Base-by-base conservation (phyloP, 805 yeast genomes). In the Wickerhamomyces pijperi region DNA sequence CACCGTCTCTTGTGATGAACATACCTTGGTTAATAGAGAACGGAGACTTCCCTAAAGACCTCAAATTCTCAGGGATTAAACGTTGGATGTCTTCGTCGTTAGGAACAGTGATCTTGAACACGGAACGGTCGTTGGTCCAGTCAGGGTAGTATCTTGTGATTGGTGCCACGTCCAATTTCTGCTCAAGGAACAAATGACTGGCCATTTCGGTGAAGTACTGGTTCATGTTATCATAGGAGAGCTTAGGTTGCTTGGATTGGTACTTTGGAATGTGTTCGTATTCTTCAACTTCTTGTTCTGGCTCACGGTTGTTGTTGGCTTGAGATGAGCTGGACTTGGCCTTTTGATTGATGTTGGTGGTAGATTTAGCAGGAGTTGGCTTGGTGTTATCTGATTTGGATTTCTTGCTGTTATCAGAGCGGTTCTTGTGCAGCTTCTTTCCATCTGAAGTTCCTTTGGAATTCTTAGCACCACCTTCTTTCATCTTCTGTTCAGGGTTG, bases 101-200 rank as follows among this genome's bases (percentile, higher is more conserved):
- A 21, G 61, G 60, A n/a, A 74, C 58, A 3, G 55, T 59, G 16
- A 70, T 54, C 40, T 68, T 66, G 46, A 66, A 65, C 42, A 64
- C 60, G 28, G 57, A 59, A 33, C 61, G 54, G 40, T 64, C 64
- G 42, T 62, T 64, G 38, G 67, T 73, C 79, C 80, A 77, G 40
- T 70, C 70, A 34, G 78, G 60, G 8, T 64, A 57, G 46, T 76
- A 67, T 38, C 72, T 70, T 0, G 67, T 60, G 31, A 68, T 56
- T 37, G 73, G 67, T 8, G 66, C 64, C 15, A 64, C 61, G 20
- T 67, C 71, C 19, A 65, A 58, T 39, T 71, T 67, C 47, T 80
- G 83, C 51, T 81, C 88, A 33, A 77, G 60, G 42, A 75, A 78
- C 40, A 80, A 54, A 39, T 77, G 77, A 55, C 70, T 71, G 39